These are phyloP conservation scores for Blastomyces emzantsi DNA, from an alignment of 2,329 filamentous ascomycete genomes.

Conservation along the genomic window DNA sequence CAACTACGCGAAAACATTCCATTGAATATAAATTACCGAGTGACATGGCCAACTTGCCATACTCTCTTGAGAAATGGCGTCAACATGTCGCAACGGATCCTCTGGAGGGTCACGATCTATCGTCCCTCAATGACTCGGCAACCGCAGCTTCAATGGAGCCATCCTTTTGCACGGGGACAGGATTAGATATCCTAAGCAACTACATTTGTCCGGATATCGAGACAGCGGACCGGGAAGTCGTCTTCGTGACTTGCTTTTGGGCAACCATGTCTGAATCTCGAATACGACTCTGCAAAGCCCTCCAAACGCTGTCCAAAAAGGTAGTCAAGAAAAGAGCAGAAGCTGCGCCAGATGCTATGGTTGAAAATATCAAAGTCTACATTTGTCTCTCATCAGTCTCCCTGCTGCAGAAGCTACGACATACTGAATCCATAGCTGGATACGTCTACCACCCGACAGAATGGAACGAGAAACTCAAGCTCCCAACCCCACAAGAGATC, in stretches of 20 bases:
- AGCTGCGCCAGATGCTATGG: slow-evolving; percentile 19
- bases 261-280: slow-evolving; percentile 53
- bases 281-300: slow-evolving; percentile 47
- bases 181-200: neutral
- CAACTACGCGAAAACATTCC: neutral
- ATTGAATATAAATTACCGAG: neutral
- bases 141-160: slow-evolving; percentile 14
- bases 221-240: slow-evolving; percentile 53
- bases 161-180: slow-evolving; percentile 47
- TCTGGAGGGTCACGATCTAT: neutral
- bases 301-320: slow-evolving; percentile 51
- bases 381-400: slow-evolving; percentile 71
- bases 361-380: slow-evolving; percentile 48
- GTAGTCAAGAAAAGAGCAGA: slow-evolving; percentile 20
- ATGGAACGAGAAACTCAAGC: slow-evolving; percentile 54
- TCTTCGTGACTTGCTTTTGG: slow-evolving; percentile 80
- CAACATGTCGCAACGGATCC: slow-evolving; percentile 2
- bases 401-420: slow-evolving; percentile 63
- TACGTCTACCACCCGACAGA: slow-evolving; percentile 50
- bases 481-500: slow-evolving; percentile 49
- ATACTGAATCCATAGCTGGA: slow-evolving; percentile 55
- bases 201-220: slow-evolving; percentile 32
- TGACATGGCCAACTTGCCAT: neutral
- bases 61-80: slow-evolving; percentile 1
- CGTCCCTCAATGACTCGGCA: neutral